Evolutionary conservation across 805 yeast genomes (phyloP).

Genomic region (Saccharomycopsis amapae): DNA sequence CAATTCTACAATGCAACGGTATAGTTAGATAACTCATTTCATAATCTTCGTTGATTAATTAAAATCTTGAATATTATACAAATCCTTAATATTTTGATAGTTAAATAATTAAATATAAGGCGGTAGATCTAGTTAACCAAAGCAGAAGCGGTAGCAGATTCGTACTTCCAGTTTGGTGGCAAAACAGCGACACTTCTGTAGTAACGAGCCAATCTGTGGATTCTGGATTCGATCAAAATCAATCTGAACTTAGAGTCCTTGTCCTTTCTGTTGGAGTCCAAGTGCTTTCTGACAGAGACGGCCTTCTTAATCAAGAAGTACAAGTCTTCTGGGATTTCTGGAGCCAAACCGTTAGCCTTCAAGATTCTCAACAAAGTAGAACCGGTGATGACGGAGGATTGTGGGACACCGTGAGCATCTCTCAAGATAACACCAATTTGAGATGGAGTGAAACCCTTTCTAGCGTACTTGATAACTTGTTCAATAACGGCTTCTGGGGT

Average conservation of each 20-base stretch:
- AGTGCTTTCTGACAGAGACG: constrained; percentile 99
- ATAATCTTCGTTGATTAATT: no score
- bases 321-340: constrained; percentile 99
- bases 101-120: background rate
- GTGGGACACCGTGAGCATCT: constrained; percentile 99
- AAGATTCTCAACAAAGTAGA: constrained; percentile 99
- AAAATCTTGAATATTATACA: no score
- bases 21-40: no score
- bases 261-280: constrained; percentile 99
- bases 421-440: constrained; percentile 99
- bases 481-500: constrained; percentile 93
- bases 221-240: constrained; percentile 99
- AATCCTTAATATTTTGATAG: no score
- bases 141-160: constrained; percentile 99
- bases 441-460: constrained; percentile 99
- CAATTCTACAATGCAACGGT: no score
- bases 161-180: constrained; percentile 99
- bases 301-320: constrained; percentile 99
- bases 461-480: constrained; percentile 98
- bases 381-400: constrained; percentile 95
- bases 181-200: constrained; percentile 99
- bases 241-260: constrained; percentile 99
- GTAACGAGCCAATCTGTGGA: constrained; percentile 99
- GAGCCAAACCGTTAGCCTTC: constrained; percentile 99
- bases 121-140: constrained; percentile 74